Evolutionary conservation across 2,329 filamentous ascomycete genomes (phyloP).

Genomic region (Pyrenochaeta sp.): DNA sequence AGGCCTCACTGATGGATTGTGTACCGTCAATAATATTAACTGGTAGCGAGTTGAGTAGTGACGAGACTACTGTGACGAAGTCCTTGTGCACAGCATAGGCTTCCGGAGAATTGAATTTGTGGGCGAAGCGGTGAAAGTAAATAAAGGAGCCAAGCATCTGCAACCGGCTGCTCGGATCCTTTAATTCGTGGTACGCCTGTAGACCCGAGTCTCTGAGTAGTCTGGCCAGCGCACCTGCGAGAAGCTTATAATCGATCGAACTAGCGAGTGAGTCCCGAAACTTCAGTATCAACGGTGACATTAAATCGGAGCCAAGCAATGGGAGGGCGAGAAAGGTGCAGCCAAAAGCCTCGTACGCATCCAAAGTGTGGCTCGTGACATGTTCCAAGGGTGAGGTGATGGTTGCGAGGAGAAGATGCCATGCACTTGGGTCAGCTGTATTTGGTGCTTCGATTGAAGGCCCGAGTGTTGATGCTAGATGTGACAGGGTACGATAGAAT

Average conservation of each 20-base stretch:
- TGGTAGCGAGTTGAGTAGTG: slow-evolving; percentile 65
- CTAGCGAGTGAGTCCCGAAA: slow-evolving; percentile 53
- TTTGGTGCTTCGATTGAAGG: slow-evolving; percentile 7
- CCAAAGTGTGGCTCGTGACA: slow-evolving; percentile 46
- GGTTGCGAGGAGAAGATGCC: slow-evolving; percentile 29
- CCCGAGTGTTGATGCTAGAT: slow-evolving; percentile 25
- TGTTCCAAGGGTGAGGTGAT: slow-evolving; percentile 40
- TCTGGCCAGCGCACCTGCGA: slow-evolving; percentile 44
- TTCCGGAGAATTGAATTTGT: slow-evolving; percentile 50
- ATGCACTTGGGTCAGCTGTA: slow-evolving; percentile 3
- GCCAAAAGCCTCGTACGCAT: slow-evolving; percentile 51
- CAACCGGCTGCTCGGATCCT: slow-evolving; percentile 55
- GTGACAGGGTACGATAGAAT: slow-evolving; percentile 45
- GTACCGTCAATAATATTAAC: slow-evolving; percentile 63
- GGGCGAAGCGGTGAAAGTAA: slow-evolving; percentile 63
- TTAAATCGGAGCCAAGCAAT: slow-evolving; percentile 42
- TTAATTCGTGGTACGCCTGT: slow-evolving; percentile 34
- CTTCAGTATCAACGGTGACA: slow-evolving; percentile 25
- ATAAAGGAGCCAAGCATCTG: slow-evolving; percentile 69
- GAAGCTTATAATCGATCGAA: slow-evolving; percentile 61
- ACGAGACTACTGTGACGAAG: slow-evolving; percentile 65
- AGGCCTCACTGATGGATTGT: slow-evolving; percentile 38
- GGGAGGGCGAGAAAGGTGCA: slow-evolving; percentile 54
- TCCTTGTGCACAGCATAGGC: slow-evolving; percentile 58
- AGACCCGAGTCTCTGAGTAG: slow-evolving; percentile 37